phyloP scores from a whole-genome alignment of 345 rosid species.

The Pistacia vera region DNA sequence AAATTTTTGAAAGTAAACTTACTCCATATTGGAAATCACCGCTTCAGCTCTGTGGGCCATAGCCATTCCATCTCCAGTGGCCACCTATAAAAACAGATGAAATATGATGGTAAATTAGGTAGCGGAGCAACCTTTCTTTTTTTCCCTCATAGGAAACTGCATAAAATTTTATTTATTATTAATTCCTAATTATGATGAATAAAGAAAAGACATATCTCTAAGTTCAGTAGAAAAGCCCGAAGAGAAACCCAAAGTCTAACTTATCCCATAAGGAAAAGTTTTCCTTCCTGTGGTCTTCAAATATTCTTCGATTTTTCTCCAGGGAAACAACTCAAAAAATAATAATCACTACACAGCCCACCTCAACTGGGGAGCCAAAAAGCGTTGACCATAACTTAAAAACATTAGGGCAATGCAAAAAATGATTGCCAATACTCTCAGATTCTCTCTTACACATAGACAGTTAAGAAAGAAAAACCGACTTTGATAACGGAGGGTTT shows the following conservation, averaged over 20 bases:
- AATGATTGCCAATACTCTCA: background rate
- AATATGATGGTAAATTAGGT: conserved; percentile 3
- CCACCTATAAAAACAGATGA: conserved; percentile 57
- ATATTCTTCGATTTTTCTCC: background rate
- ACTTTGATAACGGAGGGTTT: conserved; percentile 67
- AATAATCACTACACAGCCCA: background rate
- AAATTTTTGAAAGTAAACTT: conserved; percentile 35
- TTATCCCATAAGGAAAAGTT: too few relatives aligned
- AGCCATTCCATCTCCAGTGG: conserved; percentile 97
- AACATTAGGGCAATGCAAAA: background rate
- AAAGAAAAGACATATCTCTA: background rate
- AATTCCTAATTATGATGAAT: too few relatives aligned
- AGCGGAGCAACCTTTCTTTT: too few relatives aligned
- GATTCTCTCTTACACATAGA: background rate
- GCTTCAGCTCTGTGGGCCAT: conserved; percentile 98
- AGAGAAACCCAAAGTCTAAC: too few relatives aligned
- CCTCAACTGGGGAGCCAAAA: background rate
- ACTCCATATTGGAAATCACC: conserved; percentile 98
- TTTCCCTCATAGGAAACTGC: background rate
- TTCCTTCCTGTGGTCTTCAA: background rate
- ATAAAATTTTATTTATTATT: too few relatives aligned
- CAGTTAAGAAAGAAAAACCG: too few relatives aligned
- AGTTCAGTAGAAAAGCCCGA: background rate
- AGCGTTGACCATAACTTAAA: background rate
- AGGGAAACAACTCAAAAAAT: background rate